Evolutionary conservation across 2,329 filamentous ascomycete species (phyloP), one percentile per base, ranked within the genome.

Genomic region (Colletotrichum tamarilloi): DNA sequence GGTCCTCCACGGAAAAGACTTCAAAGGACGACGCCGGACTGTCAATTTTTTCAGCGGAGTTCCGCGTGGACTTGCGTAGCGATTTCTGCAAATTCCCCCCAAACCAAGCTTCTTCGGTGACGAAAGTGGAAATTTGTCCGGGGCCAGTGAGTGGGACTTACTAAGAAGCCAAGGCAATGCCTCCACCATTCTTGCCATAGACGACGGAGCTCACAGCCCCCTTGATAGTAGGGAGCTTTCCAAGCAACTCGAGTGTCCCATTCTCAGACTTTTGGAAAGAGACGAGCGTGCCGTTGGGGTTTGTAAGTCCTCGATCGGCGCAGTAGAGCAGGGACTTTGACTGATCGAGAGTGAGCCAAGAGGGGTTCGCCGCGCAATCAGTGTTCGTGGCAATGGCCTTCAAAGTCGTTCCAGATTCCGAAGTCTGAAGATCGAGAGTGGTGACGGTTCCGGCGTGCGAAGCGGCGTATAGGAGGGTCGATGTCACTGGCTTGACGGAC

Each of bases 371-470:
- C 19, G 71, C 73, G 52, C 73, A 75, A 19, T 76, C 75, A 12
- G 67, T 66, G 6, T 74, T 75, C 19, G 63, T 35, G 3, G 64
- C 59, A 49, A 72, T 72, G 30, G 68, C 63, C 19, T 72, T 53
- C n/a, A 72, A 30, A 12, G 57, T 68, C 12, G 64, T 28, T 2
- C 57, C 68, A 5, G 63, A 57, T 14, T 49, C 68, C 1, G 68
- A 67, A 6, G 58, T 57, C 26, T 67, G 26, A 67, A 87, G 79
- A 72, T 84, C 81, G 62, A 89, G 81, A n/a, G 85, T 87, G 14
- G 85, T 86, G 73, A 89, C 77, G 30, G 81, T 83, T 70, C 86
- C 86, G 67, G 82, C 81, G 79, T 88, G 88, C 6, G 86, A 87
- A 1, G 86, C 80, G 57, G 85, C 86, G 77, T 86, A 87, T 71